Evolutionary conservation across 2,329 filamentous ascomycete species (phyloP), one percentile per base, ranked within the genome.

Genomic region (Diaporthe citrichinensis): DNA sequence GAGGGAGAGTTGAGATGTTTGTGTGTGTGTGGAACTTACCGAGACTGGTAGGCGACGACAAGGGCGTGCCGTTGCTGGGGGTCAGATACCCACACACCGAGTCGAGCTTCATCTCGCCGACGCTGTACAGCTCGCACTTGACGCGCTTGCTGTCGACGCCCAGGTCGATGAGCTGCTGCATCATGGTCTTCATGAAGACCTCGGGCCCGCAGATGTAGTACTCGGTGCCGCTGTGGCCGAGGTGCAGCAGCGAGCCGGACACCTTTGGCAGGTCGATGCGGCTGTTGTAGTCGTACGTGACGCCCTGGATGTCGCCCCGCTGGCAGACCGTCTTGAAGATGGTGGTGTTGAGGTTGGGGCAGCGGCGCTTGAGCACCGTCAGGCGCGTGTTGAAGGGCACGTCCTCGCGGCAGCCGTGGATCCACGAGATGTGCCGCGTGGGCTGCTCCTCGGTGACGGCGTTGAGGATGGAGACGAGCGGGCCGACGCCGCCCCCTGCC

Each of bases 391-490:
- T 85, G 80, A 91, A 91, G 1, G 89, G 88, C 2, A 84, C 83
- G 4, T 86, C 84, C 20, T 84, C 84, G 46, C 86, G 86, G 2
- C 88, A 88, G 15, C 88, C 89, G 79, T 91, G 90, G 72, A 91
- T 85, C 85, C 89, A 91, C 58, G 87, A 87, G 44, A 91, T 80
- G 39, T 86, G 87, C 4, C 88, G 84, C 57, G 84, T 81, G 31
- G 83, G 81, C 62, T 84, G 81, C 31, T 83, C 81, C 61, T 87
- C 83, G 12, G 84, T 81, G 44, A 89, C 81, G 10, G 87, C 86
- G 81, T 90, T 90, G 74, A 91, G 83, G 75, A 92, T 92, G 25
- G 90, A 87, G 34, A 90, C 83, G 77, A 92, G 83, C 0, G 90
- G 90, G 0, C 89, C 89, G 28, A 89, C 84, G 20, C 90, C 89